phyloP scores from a whole-genome alignment of 306 rosid species.

The Rubus idaeus region DNA sequence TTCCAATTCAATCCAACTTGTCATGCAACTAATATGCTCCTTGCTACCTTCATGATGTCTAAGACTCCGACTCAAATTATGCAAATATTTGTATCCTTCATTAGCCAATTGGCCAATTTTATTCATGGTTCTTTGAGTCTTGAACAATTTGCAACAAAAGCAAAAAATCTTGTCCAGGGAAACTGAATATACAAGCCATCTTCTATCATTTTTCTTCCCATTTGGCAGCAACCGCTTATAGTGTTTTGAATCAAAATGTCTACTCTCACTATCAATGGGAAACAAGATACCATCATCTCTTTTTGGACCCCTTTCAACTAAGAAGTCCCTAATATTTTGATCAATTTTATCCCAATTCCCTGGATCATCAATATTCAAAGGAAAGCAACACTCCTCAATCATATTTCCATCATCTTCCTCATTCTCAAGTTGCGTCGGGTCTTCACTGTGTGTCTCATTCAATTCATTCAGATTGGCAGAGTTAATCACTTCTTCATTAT shows the following conservation, averaged over 20 bases:
- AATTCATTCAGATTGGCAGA: neutral
- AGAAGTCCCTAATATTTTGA: neutral
- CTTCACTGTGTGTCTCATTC: neutral
- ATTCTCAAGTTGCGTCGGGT: neutral
- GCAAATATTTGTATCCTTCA: constrained; percentile 6
- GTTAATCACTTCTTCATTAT: neutral
- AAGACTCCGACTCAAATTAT: neutral
- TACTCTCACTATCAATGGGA: neutral
- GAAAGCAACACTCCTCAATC: neutral
- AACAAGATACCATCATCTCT: neutral
- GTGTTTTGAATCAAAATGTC: neutral
- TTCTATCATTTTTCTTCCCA: constrained; percentile 11
- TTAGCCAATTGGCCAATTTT: neutral
- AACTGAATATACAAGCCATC: constrained; percentile 14
- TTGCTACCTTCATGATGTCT: neutral
- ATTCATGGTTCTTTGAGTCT: neutral
- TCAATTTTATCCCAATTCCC: neutral
- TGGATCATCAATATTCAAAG: constrained; percentile 5
- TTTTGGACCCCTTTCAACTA: neutral
- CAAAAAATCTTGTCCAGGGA: neutral
- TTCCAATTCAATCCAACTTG: neutral
- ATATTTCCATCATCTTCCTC: neutral
- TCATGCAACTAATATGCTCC: neutral
- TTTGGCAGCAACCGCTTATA: neutral
- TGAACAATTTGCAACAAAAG: constrained; percentile 5